Conservation (phyloP, 495 filamentous ascomycete species). For the Neurospora discreta region DNA sequence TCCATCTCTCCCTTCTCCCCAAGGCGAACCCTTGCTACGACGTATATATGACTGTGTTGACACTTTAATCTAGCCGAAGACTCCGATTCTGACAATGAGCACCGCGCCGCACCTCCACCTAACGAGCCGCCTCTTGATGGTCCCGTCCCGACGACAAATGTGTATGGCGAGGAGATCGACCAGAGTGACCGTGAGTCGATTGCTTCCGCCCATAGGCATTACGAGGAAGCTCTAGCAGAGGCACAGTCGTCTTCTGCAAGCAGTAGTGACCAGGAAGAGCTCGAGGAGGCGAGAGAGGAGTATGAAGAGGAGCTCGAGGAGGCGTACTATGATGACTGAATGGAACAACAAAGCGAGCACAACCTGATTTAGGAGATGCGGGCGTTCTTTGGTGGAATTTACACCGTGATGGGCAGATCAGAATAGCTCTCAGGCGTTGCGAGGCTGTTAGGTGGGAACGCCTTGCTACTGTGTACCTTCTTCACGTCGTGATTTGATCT, state of each 20-base stretch:
- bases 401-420: not conserved
- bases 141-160: conserved; percentile 13
- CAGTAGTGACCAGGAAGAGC: conserved; percentile 32
- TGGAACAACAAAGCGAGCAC: not conserved
- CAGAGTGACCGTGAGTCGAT: conserved; percentile 31
- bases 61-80: conserved; percentile 7
- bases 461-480: not conserved
- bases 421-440: not conserved
- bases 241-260: conserved; percentile 26
- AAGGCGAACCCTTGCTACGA: not conserved
- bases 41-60: conserved; percentile 1
- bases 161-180: conserved; percentile 27
- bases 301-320: conserved; percentile 40
- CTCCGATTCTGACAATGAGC: conserved; percentile 17
- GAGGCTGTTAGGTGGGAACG: not conserved
- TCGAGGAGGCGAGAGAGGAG: conserved; percentile 34
- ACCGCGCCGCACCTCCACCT: conserved; percentile 1
- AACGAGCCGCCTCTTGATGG: conserved; percentile 12
- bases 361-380: not conserved
- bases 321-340: conserved; percentile 31
- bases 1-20: not conserved
- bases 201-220: conserved; percentile 23
- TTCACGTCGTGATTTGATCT: not conserved
- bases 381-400: not conserved
- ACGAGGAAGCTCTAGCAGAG: conserved; percentile 27